These are phyloP conservation scores for grape (Vitis vinifera) DNA, from an alignment of 164 flowering plant species.

Conservation along the genomic window DNA sequence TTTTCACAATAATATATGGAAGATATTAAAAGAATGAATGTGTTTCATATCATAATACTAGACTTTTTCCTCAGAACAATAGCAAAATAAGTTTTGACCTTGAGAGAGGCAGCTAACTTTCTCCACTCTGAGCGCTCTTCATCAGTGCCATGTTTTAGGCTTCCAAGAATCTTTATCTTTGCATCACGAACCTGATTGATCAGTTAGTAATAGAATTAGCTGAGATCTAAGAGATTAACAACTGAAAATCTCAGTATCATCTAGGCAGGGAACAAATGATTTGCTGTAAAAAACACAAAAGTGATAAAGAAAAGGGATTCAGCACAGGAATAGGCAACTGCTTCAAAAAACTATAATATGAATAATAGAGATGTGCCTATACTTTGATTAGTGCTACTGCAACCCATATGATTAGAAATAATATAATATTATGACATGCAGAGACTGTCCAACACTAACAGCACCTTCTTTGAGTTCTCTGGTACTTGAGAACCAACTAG, in stretches of 20 bases:
- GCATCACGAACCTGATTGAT: constrained; percentile 74
- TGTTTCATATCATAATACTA: neutral
- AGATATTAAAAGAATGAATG: no score
- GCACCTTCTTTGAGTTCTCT: neutral
- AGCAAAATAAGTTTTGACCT: constrained; percentile 39
- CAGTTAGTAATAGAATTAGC: neutral
- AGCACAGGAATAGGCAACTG: no score
- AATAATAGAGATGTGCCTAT: neutral
- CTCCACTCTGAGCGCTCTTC: constrained; percentile 78
- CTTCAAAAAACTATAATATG: neutral
- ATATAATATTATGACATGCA: no score
- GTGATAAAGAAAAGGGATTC: no score
- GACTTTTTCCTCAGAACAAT: neutral
- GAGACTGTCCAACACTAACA: no score
- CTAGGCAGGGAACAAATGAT: neutral
- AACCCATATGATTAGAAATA: neutral
- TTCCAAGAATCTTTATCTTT: constrained; percentile 69
- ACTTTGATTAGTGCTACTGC: neutral
- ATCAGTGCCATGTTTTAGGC: constrained; percentile 65
- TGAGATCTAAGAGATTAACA: neutral
- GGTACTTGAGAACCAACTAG: neutral
- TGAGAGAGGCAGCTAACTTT: constrained; percentile 58
- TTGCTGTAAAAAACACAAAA: neutral
- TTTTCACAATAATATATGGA: no score
- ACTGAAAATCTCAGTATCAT: neutral